A percentile compares a stretch with the other conserved stretches of the same genome.
These are phyloP conservation scores for Penicillium cataractarum DNA, from an alignment of 495 filamentous ascomycete species.

Conservation along the genomic window DNA sequence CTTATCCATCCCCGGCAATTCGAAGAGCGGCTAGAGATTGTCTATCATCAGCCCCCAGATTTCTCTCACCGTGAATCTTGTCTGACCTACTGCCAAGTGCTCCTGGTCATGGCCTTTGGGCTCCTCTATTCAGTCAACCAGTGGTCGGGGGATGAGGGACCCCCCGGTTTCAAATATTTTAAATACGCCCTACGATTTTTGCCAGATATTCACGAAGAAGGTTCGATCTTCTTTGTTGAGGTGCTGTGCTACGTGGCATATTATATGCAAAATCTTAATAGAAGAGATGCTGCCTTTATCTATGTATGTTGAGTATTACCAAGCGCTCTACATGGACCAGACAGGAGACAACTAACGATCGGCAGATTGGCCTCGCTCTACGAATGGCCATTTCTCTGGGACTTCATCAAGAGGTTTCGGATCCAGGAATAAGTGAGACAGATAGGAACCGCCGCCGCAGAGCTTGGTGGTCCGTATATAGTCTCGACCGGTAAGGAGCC, in stretches of 20 bases:
- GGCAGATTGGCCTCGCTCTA: slow-evolving; percentile 50
- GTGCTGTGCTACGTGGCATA: slow-evolving; percentile 55
- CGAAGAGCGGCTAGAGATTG: slow-evolving; percentile 43
- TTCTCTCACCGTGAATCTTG: slow-evolving; percentile 39
- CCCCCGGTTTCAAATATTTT: slow-evolving; percentile 56
- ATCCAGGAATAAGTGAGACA: slow-evolving; percentile 33
- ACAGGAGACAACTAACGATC: slow-evolving; percentile 4
- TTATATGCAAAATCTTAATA: slow-evolving; percentile 57
- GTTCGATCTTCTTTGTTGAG: slow-evolving; percentile 54
- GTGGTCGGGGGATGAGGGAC: slow-evolving; percentile 51
- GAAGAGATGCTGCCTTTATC: slow-evolving; percentile 52
- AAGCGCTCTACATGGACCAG: neutral
- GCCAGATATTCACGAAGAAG: slow-evolving; percentile 54
- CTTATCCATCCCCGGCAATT: slow-evolving; percentile 48
- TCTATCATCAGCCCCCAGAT: slow-evolving; percentile 42
- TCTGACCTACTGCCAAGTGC: slow-evolving; percentile 42
- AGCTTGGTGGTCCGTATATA: slow-evolving; percentile 58
- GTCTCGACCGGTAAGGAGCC: slow-evolving; percentile 43
- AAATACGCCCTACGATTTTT: slow-evolving; percentile 50
- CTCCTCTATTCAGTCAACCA: slow-evolving; percentile 57
- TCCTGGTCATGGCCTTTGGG: slow-evolving; percentile 55
- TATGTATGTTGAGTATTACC: slow-evolving; percentile 32
- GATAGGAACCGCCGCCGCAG: slow-evolving; percentile 50
- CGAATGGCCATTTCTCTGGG: slow-evolving; percentile 57
- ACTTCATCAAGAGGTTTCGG: slow-evolving; percentile 51